A percentile compares a stretch with the other conserved stretches of the same genome.
Evolutionary conservation across 2,329 filamentous ascomycete species (phyloP).

Genomic region (Pseudocercospora cruenta): DNA sequence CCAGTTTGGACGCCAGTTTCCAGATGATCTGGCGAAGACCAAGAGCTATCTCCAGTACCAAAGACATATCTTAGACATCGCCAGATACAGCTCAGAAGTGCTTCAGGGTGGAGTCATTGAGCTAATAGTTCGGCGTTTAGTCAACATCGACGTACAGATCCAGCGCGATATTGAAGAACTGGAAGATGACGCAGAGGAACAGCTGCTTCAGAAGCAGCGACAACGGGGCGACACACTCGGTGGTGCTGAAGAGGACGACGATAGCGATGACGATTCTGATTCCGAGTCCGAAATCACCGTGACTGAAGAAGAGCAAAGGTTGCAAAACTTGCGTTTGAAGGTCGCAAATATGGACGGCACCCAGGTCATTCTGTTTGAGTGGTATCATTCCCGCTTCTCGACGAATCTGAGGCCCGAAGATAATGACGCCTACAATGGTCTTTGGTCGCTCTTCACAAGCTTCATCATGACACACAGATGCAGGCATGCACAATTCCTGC

Average conservation of each 20-base stretch:
- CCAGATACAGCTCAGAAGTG: slow-evolving; percentile 71
- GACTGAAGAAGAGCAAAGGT: slow-evolving; percentile 61
- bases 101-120: slow-evolving; percentile 80
- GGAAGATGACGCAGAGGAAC: slow-evolving; percentile 82
- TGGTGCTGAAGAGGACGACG: slow-evolving; percentile 54
- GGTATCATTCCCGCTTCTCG: slow-evolving; percentile 75
- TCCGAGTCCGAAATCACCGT: slow-evolving; percentile 63
- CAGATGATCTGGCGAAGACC: slow-evolving; percentile 64
- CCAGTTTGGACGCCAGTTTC: slow-evolving; percentile 38
- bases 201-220: slow-evolving; percentile 62
- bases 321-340: slow-evolving; percentile 76
- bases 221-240: slow-evolving; percentile 51
- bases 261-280: slow-evolving; percentile 72
- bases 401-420: slow-evolving; percentile 64
- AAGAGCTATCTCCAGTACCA: slow-evolving; percentile 86
- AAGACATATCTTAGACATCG: slow-evolving; percentile 77
- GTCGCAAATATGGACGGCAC: slow-evolving; percentile 90
- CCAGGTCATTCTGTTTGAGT: slow-evolving; percentile 82
- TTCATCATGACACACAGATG: slow-evolving; percentile 90
- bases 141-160: slow-evolving; percentile 94
- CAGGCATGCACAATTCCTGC: slow-evolving; percentile 89
- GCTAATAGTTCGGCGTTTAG: slow-evolving; percentile 80
- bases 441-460: slow-evolving; percentile 82
- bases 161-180: slow-evolving; percentile 91
- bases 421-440: slow-evolving; percentile 73